phyloP scores from a whole-genome alignment of 1,139 yeast species.

The Yamadazyma diddensiae region DNA sequence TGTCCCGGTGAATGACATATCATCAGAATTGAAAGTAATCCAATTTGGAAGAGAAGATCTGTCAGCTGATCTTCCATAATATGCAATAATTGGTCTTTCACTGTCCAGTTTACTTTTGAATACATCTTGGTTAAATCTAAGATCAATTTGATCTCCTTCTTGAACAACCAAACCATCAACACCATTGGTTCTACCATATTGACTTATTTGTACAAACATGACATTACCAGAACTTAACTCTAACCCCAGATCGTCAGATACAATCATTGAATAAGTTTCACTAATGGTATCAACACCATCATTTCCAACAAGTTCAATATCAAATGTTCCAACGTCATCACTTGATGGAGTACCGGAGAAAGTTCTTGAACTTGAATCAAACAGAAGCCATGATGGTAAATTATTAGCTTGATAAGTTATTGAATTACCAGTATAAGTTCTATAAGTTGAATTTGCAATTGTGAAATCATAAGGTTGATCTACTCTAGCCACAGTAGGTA shows the following conservation, averaged over 20 bases:
- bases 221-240: slow-evolving; percentile 33
- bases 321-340: slow-evolving; percentile 40
- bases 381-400: slow-evolving; percentile 75
- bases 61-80: slow-evolving; percentile 78
- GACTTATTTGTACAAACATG: slow-evolving; percentile 50
- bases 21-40: slow-evolving; percentile 65
- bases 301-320: slow-evolving; percentile 57
- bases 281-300: slow-evolving; percentile 53
- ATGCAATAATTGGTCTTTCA: slow-evolving; percentile 52
- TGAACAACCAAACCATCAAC: slow-evolving; percentile 66
- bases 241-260: slow-evolving; percentile 56
- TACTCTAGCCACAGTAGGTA: slow-evolving; percentile 83
- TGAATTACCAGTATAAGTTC: slow-evolving; percentile 40
- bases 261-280: slow-evolving; percentile 54
- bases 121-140: slow-evolving; percentile 58
- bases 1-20: slow-evolving; percentile 74
- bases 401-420: slow-evolving; percentile 55
- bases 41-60: slow-evolving; percentile 90
- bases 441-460: slow-evolving; percentile 69
- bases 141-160: slow-evolving; percentile 63
- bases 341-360: slow-evolving; percentile 68
- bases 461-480: slow-evolving; percentile 63
- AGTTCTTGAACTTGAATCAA: slow-evolving; percentile 59
- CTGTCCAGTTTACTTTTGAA: slow-evolving; percentile 49
- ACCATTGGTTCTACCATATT: slow-evolving; percentile 70